A percentile compares a stretch with the other conserved stretches of the same genome.
phyloP scores from a whole-genome alignment of 768 basidiomycete genomes.

The Trametes sanguinea region DNA sequence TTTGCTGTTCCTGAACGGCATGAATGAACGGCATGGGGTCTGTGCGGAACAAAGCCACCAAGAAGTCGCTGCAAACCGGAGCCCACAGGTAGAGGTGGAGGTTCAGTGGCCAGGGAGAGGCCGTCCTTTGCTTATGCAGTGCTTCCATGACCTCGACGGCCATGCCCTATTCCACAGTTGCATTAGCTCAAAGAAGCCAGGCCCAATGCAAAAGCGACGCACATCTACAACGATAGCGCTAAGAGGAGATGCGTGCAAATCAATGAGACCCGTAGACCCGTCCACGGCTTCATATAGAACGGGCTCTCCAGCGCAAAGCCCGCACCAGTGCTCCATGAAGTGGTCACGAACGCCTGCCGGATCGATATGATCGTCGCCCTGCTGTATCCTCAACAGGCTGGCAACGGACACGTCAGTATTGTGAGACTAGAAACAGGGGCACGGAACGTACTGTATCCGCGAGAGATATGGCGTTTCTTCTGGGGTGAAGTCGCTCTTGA shows the following conservation, averaged over 20 bases:
- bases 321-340: not conserved
- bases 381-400: not conserved
- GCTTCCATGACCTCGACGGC: not conserved
- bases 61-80: not conserved
- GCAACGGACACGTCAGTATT: too few species aligned
- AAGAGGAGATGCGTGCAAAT: not conserved
- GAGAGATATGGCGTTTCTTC: not conserved
- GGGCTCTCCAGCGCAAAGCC: not conserved
- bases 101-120: not conserved
- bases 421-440: not conserved
- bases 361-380: not conserved
- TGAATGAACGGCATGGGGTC: not conserved
- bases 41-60: not conserved
- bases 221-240: not conserved
- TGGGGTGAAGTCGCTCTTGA: slow-evolving; percentile 1
- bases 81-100: not conserved
- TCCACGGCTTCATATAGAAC: not conserved
- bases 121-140: not conserved
- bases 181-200: not conserved
- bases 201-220: not conserved
- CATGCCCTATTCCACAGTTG: not conserved
- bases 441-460: not conserved
- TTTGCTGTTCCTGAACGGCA: not conserved
- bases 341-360: not conserved
- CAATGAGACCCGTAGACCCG: not conserved